Percentiles rank a stretch among this genome's conserved stretches.
phyloP scores from a whole-genome alignment of 2,329 filamentous ascomycete genomes.

The Neopestalotiopsis clavispora region DNA sequence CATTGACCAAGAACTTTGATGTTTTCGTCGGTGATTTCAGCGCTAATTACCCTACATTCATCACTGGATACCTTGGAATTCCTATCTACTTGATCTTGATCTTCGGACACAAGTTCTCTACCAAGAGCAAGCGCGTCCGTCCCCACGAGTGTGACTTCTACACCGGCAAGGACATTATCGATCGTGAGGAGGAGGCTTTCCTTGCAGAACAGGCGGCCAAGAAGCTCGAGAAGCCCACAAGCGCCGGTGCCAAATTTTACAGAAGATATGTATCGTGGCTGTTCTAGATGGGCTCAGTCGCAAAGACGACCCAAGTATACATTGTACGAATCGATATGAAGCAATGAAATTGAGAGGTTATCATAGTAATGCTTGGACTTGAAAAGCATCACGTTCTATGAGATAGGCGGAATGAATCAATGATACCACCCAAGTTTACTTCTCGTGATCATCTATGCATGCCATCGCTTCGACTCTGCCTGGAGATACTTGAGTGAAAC shows the following conservation, averaged over 20 bases:
- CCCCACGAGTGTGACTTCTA: conserved; percentile 70
- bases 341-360: neutral
- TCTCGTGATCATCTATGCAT: neutral
- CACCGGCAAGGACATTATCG: conserved; percentile 74
- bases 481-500: neutral
- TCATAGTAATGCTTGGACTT: too few relatives aligned
- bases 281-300: conserved; percentile 48
- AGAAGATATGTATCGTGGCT: conserved; percentile 63
- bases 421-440: neutral
- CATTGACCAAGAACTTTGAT: conserved; percentile 82
- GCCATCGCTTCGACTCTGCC: too few relatives aligned
- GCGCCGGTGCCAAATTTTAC: conserved; percentile 57
- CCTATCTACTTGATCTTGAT: conserved; percentile 74
- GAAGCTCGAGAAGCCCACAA: conserved; percentile 30
- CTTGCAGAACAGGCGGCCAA: conserved; percentile 57
- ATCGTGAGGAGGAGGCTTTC: conserved; percentile 74
- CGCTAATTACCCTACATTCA: conserved; percentile 72
- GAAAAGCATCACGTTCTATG: neutral
- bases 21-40: conserved; percentile 63
- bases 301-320: neutral
- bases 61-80: conserved; percentile 79
- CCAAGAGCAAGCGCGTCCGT: conserved; percentile 58
- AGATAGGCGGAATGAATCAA: conserved; percentile 8
- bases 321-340: neutral
- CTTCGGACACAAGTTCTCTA: conserved; percentile 68